Evolutionary conservation across 2,329 filamentous ascomycete genomes (phyloP).

Genomic region (Fusarium drepaniforme): DNA sequence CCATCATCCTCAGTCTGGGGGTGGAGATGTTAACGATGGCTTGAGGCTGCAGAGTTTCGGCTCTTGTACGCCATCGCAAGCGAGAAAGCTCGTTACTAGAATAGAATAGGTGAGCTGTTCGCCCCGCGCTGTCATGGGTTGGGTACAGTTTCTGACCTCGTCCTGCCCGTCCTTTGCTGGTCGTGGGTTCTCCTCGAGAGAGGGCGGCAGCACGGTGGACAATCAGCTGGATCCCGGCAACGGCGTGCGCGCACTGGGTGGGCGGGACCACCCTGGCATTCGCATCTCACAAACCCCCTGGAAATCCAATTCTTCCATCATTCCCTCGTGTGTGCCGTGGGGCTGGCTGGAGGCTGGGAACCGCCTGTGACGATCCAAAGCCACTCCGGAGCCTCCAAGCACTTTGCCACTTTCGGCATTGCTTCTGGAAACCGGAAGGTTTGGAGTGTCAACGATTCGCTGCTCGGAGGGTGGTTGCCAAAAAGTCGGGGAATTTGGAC

Average conservation of each 20-base stretch:
- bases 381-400: slow-evolving; percentile 11
- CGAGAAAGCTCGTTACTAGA: slow-evolving; percentile 14
- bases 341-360: slow-evolving; percentile 11
- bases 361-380: slow-evolving; percentile 8
- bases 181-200: background rate
- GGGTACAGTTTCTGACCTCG: background rate
- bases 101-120: background rate
- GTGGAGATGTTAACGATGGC: slow-evolving; percentile 13
- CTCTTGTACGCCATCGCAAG: slow-evolving; percentile 13
- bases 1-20: slow-evolving; percentile 20
- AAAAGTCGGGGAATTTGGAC: slow-evolving; percentile 14
- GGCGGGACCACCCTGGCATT: slow-evolving; percentile 14
- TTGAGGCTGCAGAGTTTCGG: slow-evolving; percentile 14
- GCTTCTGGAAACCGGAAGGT: slow-evolving; percentile 29
- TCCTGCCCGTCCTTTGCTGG: background rate
- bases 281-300: slow-evolving; percentile 17
- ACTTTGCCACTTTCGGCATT: slow-evolving; percentile 33
- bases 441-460: slow-evolving; percentile 23
- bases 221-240: slow-evolving; percentile 4
- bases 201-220: slow-evolving; percentile 3
- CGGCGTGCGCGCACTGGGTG: slow-evolving; percentile 1
- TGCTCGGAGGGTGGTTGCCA: slow-evolving; percentile 8
- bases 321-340: slow-evolving; percentile 21
- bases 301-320: slow-evolving; percentile 26
- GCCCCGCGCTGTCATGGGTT: background rate